Base-by-base conservation (phyloP, 129 eudicot genomes). In the Ambrosia artemisiifolia region DNA sequence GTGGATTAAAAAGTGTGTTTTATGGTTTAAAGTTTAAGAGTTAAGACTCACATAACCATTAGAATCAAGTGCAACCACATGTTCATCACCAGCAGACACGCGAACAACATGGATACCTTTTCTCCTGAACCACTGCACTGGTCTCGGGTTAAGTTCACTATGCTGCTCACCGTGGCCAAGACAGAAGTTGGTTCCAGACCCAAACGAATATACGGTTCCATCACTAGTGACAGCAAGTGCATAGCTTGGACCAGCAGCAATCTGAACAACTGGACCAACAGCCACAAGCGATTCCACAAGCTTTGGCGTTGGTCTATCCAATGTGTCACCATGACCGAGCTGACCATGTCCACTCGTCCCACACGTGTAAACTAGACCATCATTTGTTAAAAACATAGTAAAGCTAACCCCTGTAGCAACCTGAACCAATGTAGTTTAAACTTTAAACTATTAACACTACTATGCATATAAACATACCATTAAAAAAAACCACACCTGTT, bases 131-230 rank as follows among this genome's bases (percentile, higher is more conserved):
- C 82, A 86, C 74, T 64, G 84, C 14, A 94, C 71, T 3, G 88
- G 87, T 40, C 96, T 85, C 8, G 97, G 98, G 64, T 65, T 89
- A 19, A 84, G 84, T 65, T 84, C 97, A 69, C 88, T 85, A 64
- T 88, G 96, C 82, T 88, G 98, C 48, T 85, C 97, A 24, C 98
- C 98, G 11, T 94, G 98, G 40, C 98, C 98, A 28, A 94, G 86
- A 85, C 98, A 94, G 83, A 94, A 94, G 49, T 94, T 90, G 56
- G 87, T 72, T 48, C 97, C 97, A 3, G 92, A 90, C 30, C 98
- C 97, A 73, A 84, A 94, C 3, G 97, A 94, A 72, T 82, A 85
- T 17, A 86, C 74, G 3, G 88, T 79, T 76, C 99, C 97, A 34
- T 94, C 97, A 46, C 79, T 50, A 9, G 96, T 75, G 34, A 88